Base-by-base conservation (phyloP, 2,329 filamentous ascomycete species). In the Neoarthrinium moseri region DNA sequence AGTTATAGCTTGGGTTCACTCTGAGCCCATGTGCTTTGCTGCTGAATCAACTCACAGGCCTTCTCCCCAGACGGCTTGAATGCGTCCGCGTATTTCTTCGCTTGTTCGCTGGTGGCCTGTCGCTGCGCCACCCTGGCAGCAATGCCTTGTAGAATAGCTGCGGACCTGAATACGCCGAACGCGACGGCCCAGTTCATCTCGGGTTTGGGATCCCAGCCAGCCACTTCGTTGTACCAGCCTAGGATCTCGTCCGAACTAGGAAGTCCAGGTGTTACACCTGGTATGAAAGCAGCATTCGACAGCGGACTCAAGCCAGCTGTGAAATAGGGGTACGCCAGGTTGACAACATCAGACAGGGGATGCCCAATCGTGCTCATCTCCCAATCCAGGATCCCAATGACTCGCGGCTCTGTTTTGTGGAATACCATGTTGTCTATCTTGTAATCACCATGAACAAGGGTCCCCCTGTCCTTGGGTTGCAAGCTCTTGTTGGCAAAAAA, bases 321-420 rank as follows among this genome's bases (percentile, higher is more conserved):
- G 22, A 30, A 43, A 27, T 30, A 46, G 4, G 38, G 43, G 30
- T 36, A 34, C 17, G 39, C 27, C n/a, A 96, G 75, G 68, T 96
- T 96, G 67, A 84, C 83, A 30, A 96, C 71, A 63, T 96, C 91
- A 5, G 88, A 91, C 23, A 96, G 78, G 1, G 91, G 91, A 64
- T 96, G 91, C 13, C 91, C 91, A 47, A 95, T 85, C 1, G 91
- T 96, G n/a, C 89, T 89, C 89, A 96, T 95, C 71, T 96, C 91
- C 91, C 91, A 96, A 69, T 96, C 91, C 7, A 96, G 70, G 45
- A 96, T 90, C 5, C 91, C 91, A 66, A 96, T 91, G 8, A 96
- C 91, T 38, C 83, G 74, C 6, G 91, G 85, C 64, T 92, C 86
- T 0, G 89, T 91, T 69, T 88, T 88, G 71, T 96, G 89, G 64